Evolutionary conservation across 2,329 filamentous ascomycete genomes (phyloP).

Genomic region (Chrysoporthe austroafricana): DNA sequence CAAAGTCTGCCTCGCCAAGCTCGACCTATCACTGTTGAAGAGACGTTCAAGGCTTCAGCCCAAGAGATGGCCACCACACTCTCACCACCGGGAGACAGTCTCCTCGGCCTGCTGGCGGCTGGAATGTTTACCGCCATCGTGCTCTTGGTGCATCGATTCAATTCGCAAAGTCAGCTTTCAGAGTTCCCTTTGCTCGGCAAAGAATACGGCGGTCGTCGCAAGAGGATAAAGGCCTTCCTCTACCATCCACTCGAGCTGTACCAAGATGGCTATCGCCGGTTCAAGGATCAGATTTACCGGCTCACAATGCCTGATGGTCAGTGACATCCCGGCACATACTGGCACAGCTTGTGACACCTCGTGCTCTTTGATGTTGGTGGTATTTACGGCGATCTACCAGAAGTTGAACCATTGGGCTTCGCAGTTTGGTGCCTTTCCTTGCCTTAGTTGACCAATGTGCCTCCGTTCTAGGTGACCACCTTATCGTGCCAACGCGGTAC

Average conservation of each 20-base stretch:
- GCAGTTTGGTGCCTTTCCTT: not conserved
- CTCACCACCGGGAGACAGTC: not conserved
- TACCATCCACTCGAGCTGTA: conserved; percentile 17
- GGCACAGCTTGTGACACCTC: not conserved
- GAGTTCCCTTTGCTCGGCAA: conserved; percentile 20
- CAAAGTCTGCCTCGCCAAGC: not conserved
- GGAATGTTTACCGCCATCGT: not conserved
- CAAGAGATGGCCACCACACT: not conserved
- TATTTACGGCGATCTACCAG: not conserved
- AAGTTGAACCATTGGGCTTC: not conserved
- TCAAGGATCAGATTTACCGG: conserved; percentile 25
- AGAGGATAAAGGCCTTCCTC: conserved; percentile 17
- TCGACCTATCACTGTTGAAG: not conserved
- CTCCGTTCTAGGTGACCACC: conserved; percentile 32
- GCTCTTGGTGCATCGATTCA: not conserved
- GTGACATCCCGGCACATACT: not conserved
- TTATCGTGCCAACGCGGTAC: conserved; percentile 35
- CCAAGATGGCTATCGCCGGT: conserved; percentile 19
- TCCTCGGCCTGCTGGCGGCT: not conserved
- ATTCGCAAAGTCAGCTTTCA: not conserved
- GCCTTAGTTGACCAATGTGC: not conserved
- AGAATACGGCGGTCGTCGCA: conserved; percentile 20
- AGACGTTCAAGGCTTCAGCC: not conserved
- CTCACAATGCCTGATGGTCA: conserved; percentile 24
- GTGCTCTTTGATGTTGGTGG: not conserved